Percentiles rank a stretch among this genome's conserved stretches.
Conservation (phyloP, 345 rosid genomes). For the Pelargonium nanum region DNA sequence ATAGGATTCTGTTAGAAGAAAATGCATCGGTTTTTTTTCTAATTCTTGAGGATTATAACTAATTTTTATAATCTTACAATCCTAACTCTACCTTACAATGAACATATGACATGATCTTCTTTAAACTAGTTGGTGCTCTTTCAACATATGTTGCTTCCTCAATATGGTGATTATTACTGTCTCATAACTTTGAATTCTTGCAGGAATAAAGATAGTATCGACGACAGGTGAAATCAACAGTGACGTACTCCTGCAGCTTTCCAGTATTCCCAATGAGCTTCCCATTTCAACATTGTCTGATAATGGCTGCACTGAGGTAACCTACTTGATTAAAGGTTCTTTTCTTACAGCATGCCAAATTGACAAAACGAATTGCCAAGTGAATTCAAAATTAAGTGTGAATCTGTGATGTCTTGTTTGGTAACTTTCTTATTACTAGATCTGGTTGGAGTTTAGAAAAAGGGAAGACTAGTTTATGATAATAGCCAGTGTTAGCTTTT, state of each 20-base stretch:
- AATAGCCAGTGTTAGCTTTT: too few species aligned
- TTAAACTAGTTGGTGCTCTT: conserved; percentile 1
- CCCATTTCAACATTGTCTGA: conserved; percentile 31
- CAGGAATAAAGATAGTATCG: conserved; percentile 32
- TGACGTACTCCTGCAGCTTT: conserved; percentile 30
- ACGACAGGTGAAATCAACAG: conserved; percentile 7
- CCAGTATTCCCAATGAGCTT: conserved; percentile 22
- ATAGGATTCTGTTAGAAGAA: background rate
- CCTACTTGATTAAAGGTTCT: background rate
- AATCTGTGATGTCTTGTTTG: background rate
- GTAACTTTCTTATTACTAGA: background rate
- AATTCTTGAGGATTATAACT: background rate
- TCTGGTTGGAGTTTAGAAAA: background rate
- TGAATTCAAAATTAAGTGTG: background rate
- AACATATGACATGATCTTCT: background rate
- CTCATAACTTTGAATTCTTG: conserved; percentile 1
- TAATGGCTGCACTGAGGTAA: conserved; percentile 40
- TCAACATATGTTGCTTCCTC: background rate
- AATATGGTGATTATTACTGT: background rate
- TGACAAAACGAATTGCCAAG: background rate
- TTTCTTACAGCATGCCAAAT: background rate
- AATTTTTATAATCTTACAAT: background rate
- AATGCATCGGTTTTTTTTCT: background rate
- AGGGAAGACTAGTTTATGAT: background rate
- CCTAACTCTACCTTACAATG: background rate